Percentiles rank a stretch among this genome's conserved stretches.
Conservation (phyloP, 2,329 filamentous ascomycete genomes). For the Biscogniauxia marginata region DNA sequence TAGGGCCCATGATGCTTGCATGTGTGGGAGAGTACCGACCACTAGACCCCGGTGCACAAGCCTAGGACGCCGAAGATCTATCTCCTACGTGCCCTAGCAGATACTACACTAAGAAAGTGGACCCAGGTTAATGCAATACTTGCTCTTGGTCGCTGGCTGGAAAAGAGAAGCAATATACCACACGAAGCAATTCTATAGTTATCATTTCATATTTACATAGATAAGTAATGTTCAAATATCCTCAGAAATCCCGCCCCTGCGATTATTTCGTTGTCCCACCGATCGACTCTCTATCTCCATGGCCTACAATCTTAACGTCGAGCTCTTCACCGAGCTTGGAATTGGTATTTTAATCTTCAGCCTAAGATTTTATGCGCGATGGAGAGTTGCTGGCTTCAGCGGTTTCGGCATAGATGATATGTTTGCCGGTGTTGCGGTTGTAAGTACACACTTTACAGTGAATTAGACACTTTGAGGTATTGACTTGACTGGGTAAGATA, state of each 20-base stretch:
- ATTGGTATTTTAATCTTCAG: background rate
- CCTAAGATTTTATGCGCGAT: background rate
- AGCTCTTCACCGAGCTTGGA: conserved; percentile 5
- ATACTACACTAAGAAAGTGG: too few relatives aligned
- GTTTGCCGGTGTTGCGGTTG: conserved; percentile 1
- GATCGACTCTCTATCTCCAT: background rate
- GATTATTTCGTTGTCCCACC: background rate
- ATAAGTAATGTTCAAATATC: background rate
- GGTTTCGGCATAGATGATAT: conserved; percentile 1
- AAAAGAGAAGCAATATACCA: background rate
- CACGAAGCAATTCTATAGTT: background rate
- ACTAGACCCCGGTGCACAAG: too few relatives aligned
- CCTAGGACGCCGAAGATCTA: too few relatives aligned
- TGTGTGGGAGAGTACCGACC: too few relatives aligned
- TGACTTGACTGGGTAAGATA: background rate
- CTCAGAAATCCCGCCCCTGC: background rate
- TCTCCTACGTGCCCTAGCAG: too few relatives aligned
- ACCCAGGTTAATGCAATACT: too few relatives aligned
- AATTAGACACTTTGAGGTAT: background rate
- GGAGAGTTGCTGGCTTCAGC: background rate
- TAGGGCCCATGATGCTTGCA: too few relatives aligned
- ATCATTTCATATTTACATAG: background rate
- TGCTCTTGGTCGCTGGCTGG: too few relatives aligned
- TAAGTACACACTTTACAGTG: background rate
- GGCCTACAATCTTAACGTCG: conserved; percentile 1